Evolutionary conservation across 257 asterid genomes (phyloP).

Genomic region (Solanum paucissectum): DNA sequence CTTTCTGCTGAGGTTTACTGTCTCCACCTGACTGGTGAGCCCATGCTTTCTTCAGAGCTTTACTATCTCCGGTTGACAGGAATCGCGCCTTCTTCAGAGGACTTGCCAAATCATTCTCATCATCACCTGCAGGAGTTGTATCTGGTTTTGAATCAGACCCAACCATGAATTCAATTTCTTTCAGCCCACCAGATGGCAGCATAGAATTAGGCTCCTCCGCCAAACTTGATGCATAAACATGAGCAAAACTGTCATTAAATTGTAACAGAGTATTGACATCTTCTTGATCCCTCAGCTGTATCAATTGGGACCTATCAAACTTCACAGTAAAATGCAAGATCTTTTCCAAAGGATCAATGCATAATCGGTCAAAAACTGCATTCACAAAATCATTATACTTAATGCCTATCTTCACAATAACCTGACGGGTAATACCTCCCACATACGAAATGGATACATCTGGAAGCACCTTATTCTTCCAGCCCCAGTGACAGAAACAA

Average conservation of each 20-base stretch:
- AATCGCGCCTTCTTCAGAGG: no score
- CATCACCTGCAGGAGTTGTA: no score
- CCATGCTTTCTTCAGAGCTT: no score
- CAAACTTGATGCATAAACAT: neutral
- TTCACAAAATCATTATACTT: neutral
- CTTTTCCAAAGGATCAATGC: neutral
- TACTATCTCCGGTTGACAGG: no score
- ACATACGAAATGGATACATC: neutral
- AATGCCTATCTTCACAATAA: neutral
- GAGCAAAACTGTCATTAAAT: neutral
- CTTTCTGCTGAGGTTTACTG: no score
- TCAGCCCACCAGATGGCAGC: conserved; percentile 1
- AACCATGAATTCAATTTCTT: neutral
- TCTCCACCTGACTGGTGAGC: no score
- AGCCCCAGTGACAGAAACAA: neutral
- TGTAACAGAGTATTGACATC: neutral
- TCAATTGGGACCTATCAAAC: conserved; percentile 1
- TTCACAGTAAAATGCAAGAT: neutral
- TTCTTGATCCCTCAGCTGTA: conserved; percentile 1
- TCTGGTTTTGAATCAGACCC: conserved; percentile 20
- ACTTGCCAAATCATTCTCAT: no score
- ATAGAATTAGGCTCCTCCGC: neutral
- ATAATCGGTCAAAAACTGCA: neutral
- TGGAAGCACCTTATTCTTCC: neutral
- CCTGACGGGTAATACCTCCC: neutral